Evolutionary conservation across 139 green algal genomes (phyloP).

Genomic region (Chlamydomonas asymmetrica): DNA sequence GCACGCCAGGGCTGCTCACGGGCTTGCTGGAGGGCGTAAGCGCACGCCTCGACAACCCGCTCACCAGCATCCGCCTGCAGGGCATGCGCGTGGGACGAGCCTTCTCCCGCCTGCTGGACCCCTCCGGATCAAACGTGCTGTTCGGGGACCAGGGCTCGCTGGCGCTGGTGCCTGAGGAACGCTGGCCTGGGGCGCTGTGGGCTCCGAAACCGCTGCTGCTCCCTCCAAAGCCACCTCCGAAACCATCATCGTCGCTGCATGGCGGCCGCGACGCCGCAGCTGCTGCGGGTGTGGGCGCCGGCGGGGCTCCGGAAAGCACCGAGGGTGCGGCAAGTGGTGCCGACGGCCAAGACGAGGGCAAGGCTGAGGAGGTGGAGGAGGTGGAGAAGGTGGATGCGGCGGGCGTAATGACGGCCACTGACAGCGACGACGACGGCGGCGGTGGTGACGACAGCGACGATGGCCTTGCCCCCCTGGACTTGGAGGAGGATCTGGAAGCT

Average conservation of each 20-base stretch:
- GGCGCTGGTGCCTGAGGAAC: constrained; percentile 50
- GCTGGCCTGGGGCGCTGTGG: constrained; percentile 44
- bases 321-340: neutral
- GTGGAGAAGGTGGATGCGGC: neutral
- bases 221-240: neutral
- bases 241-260: neutral
- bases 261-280: neutral
- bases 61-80: constrained; percentile 44
- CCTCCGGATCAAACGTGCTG: constrained; percentile 44
- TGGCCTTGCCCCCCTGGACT: constrained; percentile 5
- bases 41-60: constrained; percentile 54
- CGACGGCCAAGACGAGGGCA: constrained; percentile 16
- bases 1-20: constrained; percentile 36
- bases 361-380: constrained; percentile 12
- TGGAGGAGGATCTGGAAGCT: constrained; percentile 33
- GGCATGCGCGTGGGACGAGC: constrained; percentile 64
- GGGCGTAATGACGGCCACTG: constrained; percentile 1
- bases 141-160: constrained; percentile 50
- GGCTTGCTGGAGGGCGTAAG: constrained; percentile 56
- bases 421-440: constrained; percentile 22
- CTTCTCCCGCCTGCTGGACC: constrained; percentile 51
- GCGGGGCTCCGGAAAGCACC: neutral
- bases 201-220: neutral
- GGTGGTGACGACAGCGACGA: constrained; percentile 39
- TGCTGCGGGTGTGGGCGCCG: constrained; percentile 1